Evolutionary conservation across 164 flowering plant species (phyloP).

Genomic region (Nymphaea thermarum): DNA sequence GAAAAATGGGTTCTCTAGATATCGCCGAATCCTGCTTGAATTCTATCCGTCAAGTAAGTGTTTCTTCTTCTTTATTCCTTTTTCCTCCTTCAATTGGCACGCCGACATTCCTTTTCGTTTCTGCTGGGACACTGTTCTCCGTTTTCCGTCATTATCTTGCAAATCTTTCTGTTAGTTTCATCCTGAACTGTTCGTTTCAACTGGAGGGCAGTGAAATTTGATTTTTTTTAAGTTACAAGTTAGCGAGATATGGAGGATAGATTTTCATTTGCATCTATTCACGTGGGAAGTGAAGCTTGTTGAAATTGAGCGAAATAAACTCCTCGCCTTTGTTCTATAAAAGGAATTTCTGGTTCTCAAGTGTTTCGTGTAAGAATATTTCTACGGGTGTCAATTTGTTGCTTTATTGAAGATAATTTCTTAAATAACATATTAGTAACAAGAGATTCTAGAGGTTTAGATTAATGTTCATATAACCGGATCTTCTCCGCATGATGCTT

Average conservation of each 20-base stretch:
- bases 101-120: no score
- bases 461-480: not conserved
- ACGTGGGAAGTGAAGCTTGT: no score
- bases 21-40: constrained; percentile 18
- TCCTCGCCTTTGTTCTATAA: no score
- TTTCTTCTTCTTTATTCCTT: not conserved
- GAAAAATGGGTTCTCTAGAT: constrained; percentile 14
- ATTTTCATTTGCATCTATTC: no score
- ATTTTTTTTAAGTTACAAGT: no score
- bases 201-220: not conserved
- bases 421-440: not conserved
- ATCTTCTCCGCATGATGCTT: not conserved
- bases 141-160: not conserved
- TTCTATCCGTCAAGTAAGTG: constrained; percentile 22
- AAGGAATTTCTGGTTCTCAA: no score
- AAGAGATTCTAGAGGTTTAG: not conserved
- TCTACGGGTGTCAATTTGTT: not conserved
- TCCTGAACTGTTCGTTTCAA: not conserved
- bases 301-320: no score
- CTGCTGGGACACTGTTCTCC: no score
- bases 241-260: no score
- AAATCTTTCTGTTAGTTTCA: not conserved
- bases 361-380: no score
- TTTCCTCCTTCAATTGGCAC: not conserved
- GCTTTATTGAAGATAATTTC: not conserved